Percentiles rank a stretch among this genome's conserved stretches.
Evolutionary conservation across 164 flowering plant species (phyloP).

Genomic region (Houttuynia cordata): DNA sequence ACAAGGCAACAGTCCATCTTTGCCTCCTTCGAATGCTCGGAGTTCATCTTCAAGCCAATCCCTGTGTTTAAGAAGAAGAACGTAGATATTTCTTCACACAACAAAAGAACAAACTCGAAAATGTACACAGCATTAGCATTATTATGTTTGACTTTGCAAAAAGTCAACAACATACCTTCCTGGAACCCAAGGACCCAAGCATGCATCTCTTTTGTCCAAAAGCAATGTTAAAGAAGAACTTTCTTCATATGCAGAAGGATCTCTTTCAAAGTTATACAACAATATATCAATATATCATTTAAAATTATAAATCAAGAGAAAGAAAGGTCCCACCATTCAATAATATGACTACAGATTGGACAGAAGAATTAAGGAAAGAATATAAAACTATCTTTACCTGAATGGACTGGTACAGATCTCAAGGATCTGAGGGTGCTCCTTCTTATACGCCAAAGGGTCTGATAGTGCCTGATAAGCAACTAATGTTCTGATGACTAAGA

Average conservation of each 20-base stretch:
- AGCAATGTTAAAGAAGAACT: slow-evolving; percentile 79
- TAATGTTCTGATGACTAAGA: slow-evolving; percentile 53
- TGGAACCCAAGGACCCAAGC: slow-evolving; percentile 96
- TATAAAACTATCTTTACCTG: slow-evolving; percentile 36
- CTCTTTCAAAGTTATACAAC: slow-evolving; percentile 30
- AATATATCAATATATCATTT: too few species aligned
- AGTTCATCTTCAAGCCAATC: slow-evolving; percentile 99
- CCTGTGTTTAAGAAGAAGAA: slow-evolving; percentile 20
- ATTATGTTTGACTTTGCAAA: not conserved
- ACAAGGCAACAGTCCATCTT: slow-evolving; percentile 81
- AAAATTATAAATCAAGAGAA: slow-evolving; percentile 1
- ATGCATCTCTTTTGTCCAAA: slow-evolving; percentile 93
- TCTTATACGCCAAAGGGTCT: slow-evolving; percentile 71
- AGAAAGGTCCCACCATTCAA: not conserved
- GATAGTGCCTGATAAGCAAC: slow-evolving; percentile 75
- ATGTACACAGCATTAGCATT: not conserved
- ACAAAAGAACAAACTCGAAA: not conserved
- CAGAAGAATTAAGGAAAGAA: not conserved
- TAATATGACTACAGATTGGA: not conserved
- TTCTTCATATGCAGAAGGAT: slow-evolving; percentile 68
- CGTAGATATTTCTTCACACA: not conserved
- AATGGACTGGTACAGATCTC: slow-evolving; percentile 74
- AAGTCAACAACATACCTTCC: slow-evolving; percentile 52
- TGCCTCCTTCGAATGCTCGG: slow-evolving; percentile 92
- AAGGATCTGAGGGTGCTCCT: slow-evolving; percentile 62